Base-by-base conservation (phyloP, 441 rosid species). In the Syzygium malaccense region DNA sequence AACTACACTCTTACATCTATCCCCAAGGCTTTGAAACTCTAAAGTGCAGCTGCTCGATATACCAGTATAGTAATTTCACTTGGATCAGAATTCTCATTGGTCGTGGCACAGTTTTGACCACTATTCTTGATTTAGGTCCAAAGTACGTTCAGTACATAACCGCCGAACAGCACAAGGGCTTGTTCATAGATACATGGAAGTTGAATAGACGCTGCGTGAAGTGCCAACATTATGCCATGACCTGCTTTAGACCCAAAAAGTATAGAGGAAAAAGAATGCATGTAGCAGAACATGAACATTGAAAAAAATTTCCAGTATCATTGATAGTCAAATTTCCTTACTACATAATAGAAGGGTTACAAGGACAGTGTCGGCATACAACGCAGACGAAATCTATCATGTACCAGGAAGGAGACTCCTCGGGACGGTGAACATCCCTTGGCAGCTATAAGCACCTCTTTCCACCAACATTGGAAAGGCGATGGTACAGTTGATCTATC, bases 401-500 rank as follows among this genome's bases (percentile, higher is more conserved):
- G 83, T 41, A 41, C 83, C 83, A 12, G 53, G 83, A 75, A 75
- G 18, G n/a, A 75, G 83, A 75, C 83, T 75, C n/a, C 83, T 75
- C 3, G 15, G 83, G 53, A 75, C n/a, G 5, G 83, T 75, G n/a
- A 23, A 75, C 6, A 9, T 41, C 83, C 83, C 49, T 41, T 41
- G 83, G n/a, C 51, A 75, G 51, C 32, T 28, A 75, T 12, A 23
- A 41, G 53, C 83, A 41, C 53, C 41, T 28, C 66, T 56, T 85
- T 84, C 84, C 45, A 51, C 83, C n/a, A 75, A 41, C 83, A 75
- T 41, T 41, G 51, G 51, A 75, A 78, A 79, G 26, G 68, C 32
- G 12, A 28, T 55, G 89, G 89, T 87, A 86, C 58, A 80, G 89
- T 87, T 78, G 88, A 92, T 88, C 92, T 85, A 90, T 62, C 58